Evolutionary conservation across 306 rosid species (phyloP), one percentile per base, ranked within the genome.

Genomic region (Ormosia semicastrata): DNA sequence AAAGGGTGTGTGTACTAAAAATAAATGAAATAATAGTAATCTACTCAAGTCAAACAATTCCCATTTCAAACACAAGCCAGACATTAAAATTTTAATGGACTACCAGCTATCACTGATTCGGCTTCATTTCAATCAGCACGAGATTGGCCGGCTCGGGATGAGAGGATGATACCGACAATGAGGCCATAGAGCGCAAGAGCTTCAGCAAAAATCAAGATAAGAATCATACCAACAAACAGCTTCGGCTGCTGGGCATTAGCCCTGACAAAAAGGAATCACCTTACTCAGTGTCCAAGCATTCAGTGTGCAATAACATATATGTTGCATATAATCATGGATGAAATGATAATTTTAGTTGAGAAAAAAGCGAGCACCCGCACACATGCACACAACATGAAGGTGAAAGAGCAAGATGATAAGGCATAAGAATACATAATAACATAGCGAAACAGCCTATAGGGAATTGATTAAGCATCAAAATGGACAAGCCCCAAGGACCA

Each of bases 231-330:
- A 40, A 93, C 95, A 40, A 93, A 93, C 75, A 91, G 90, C 90
- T 92, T 92, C 32, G 97, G 95, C 78, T 92, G 97, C 90, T 92
- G 97, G 2, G 97, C 95, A 52, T 92, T 92, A 24, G 97, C 97
- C 90, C 97, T 91, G 86, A 66, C 79, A 85, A 32, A 24, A 49
- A 69, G 32, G 33, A 69, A 65, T 79, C 50, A 69, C 43, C 49
- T n/a, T 34, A 49, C 24, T 66, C 30, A 75, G 77, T 11, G 13
- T 79, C 46, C 63, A 69, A 58, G 75, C 74, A 70, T 77, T 54
- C 4, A 44, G 29, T 43, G 7, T 43, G 12, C 33, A 34, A 56
- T 6, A 7, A 14, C 36, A 78, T 52, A 10, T 2, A 71, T 62
- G 30, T 63, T 14, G 29, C 39, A 65, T 12, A 18, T 9, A 29